These are phyloP conservation scores for Candida golubevii DNA, from an alignment of 805 yeast genomes.

Conservation along the genomic window DNA sequence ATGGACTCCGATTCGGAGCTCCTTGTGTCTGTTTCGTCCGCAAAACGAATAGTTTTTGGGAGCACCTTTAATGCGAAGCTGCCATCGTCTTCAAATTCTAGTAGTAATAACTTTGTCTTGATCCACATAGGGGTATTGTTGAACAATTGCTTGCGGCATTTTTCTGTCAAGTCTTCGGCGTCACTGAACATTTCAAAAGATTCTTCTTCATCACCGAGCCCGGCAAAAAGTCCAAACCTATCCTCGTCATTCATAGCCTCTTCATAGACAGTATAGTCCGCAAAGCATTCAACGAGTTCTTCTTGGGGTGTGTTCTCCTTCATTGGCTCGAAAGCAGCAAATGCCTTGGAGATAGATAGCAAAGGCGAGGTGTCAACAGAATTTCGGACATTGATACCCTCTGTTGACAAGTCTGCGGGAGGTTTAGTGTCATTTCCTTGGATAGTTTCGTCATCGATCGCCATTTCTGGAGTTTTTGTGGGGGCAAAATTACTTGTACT, in stretches of 20 bases:
- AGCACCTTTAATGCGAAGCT: neutral
- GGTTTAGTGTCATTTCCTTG: too few relatives aligned
- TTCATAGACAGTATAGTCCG: too few relatives aligned
- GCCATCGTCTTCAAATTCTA: neutral
- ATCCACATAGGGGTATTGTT: constrained; percentile 1
- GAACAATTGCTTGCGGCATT: neutral
- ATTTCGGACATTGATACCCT: too few relatives aligned
- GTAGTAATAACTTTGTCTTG: neutral
- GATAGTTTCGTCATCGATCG: too few relatives aligned
- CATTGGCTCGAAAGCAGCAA: neutral
- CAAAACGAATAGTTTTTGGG: neutral
- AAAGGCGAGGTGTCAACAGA: neutral
- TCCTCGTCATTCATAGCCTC: neutral
- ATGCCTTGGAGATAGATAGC: neutral
- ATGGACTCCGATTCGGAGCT: neutral
- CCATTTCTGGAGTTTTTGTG: too few relatives aligned
- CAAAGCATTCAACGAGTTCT: too few relatives aligned
- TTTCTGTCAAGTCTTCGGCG: neutral
- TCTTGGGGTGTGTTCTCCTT: neutral
- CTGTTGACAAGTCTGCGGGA: too few relatives aligned
- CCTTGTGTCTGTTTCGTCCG: neutral
- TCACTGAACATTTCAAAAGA: neutral
- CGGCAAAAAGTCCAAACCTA: neutral
- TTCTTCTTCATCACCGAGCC: neutral
- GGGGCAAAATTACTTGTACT: too few relatives aligned